Conservation (phyloP, 1,284 basidiomycete genomes). For the Ceratobasidium sp. region DNA sequence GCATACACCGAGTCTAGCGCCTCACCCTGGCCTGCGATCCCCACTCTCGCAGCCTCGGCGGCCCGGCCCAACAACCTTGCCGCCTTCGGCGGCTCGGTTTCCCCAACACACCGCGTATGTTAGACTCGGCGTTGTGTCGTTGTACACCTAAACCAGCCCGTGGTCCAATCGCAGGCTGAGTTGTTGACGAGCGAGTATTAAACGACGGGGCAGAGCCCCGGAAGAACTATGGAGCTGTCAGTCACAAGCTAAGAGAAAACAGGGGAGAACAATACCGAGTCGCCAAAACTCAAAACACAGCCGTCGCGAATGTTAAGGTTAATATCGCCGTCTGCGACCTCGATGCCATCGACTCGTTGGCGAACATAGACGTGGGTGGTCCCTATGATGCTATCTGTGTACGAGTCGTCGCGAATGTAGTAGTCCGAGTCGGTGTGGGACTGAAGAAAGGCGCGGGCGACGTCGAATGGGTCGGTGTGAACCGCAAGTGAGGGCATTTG, state of each 20-base stretch:
- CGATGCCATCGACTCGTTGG: slow-evolving; percentile 84
- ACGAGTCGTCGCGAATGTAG: slow-evolving; percentile 81
- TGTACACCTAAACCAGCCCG: no score
- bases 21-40: no score
- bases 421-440: slow-evolving; percentile 61
- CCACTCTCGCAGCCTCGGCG: no score
- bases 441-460: slow-evolving; percentile 68
- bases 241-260: slow-evolving; percentile 27
- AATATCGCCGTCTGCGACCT: slow-evolving; percentile 89
- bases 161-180: no score
- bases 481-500: slow-evolving; percentile 50
- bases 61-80: no score
- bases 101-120: no score
- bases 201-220: slow-evolving; percentile 60
- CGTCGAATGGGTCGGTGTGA: slow-evolving; percentile 69
- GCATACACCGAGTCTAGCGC: no score
- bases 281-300: slow-evolving; percentile 81
- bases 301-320: slow-evolving; percentile 88
- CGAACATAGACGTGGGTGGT: slow-evolving; percentile 86
- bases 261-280: slow-evolving; percentile 70
- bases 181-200: slow-evolving; percentile 52
- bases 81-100: no score
- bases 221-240: slow-evolving; percentile 68
- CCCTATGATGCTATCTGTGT: slow-evolving; percentile 84
- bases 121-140: no score